Evolutionary conservation across 345 rosid species (phyloP).

Genomic region (Salix dunnii): DNA sequence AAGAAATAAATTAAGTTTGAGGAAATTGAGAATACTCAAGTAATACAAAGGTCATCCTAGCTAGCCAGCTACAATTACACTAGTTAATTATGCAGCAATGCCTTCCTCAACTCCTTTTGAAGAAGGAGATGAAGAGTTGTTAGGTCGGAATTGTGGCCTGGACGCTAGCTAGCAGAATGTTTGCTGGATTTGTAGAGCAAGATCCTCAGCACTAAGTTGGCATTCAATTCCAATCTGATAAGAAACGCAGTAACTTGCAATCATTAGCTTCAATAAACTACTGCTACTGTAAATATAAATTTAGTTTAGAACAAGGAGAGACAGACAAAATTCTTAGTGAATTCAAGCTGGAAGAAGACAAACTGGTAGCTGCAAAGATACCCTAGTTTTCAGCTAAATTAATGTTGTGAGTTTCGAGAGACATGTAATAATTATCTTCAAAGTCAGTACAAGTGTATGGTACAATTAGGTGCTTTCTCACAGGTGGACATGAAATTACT

Average conservation of each 20-base stretch:
- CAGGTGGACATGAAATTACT: not conserved
- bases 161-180: slow-evolving; percentile 50
- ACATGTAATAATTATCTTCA: not conserved
- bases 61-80: not conserved
- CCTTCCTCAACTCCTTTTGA: not conserved
- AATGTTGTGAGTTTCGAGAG: not conserved
- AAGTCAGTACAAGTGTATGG: not conserved
- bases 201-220: slow-evolving; percentile 90
- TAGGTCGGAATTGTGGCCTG: not conserved
- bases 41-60: not conserved
- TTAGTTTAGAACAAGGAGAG: not conserved
- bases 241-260: slow-evolving; percentile 6
- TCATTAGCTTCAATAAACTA: slow-evolving; percentile 1
- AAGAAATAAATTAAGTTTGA: not conserved
- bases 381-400: not conserved
- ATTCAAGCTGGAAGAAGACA: not conserved
- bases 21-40: slow-evolving; percentile 4
- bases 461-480: not conserved
- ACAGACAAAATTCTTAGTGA: not conserved
- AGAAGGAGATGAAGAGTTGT: not conserved
- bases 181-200: slow-evolving; percentile 81
- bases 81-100: slow-evolving; percentile 5
- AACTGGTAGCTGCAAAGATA: not conserved
- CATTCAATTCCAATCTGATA: slow-evolving; percentile 92
- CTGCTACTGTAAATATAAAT: not conserved